Base-by-base conservation (phyloP, 1,284 basidiomycete genomes). In the Boletus mariae region DNA sequence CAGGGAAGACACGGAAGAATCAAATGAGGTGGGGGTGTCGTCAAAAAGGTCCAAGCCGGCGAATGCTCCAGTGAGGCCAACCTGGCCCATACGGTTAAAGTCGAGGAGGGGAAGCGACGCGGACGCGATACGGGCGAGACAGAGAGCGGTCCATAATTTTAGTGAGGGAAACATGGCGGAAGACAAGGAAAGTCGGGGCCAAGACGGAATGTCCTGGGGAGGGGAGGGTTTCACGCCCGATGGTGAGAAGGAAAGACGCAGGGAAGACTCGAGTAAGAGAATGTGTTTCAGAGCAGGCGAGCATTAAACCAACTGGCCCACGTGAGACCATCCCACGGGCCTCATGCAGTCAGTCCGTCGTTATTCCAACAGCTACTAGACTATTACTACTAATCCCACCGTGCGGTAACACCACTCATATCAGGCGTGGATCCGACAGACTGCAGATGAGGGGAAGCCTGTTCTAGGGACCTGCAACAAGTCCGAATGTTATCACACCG, bases 31-130 rank as follows among this genome's bases (percentile, higher is more conserved):
- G 54, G 80, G 70, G 34, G 72, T 65, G 64, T 83, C 81, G 64
- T 82, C 75, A 74, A 88, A 85, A 51, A 94, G 72, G 66, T 88
- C 87, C 55, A 98, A 75, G 44, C 93, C 92, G 28, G 87, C 80
- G 68, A 97, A 98, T 17, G 89, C 79, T 52, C 94, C 94, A 35
- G 87, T 84, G 43, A 97, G 77, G 52, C 85, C 92, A 53, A 97
- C 93, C 53, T 78, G 84, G 58, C 94, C 94, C 90, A 96, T 94
- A 56, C 88, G 86, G 65, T 87, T 78, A 70, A 92, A 96, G 73
- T 97, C 92, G 72, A 97, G 84, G 63, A 83, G 79, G 34, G 93
- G 93, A 45, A 90, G 72, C 47, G 81, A 73, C 12, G 87, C 84
- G 57, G 75, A 72, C 53, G 72, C 82, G 65, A 69, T 59, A 68